phyloP scores from a whole-genome alignment of 176 grass and related monocot genomes.

The Puya raimondii region DNA sequence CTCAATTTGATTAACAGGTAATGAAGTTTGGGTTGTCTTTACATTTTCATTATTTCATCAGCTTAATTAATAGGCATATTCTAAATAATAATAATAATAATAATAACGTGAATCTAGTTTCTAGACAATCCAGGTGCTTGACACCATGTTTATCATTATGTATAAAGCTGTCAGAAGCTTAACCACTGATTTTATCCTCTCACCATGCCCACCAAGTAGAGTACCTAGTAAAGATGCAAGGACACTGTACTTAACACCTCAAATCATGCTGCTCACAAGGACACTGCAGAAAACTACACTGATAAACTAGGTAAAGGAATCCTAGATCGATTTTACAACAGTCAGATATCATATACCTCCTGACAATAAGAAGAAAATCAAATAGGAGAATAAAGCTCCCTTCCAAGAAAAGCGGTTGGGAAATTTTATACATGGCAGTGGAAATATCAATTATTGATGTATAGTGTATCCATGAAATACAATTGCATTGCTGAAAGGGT shows the following conservation, averaged over 20 bases:
- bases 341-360: not conserved
- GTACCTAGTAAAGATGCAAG: no score
- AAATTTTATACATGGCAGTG: conserved; percentile 5
- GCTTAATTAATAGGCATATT: not conserved
- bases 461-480: not conserved
- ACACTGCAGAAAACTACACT: not conserved
- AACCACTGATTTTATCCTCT: no score
- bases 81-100: no score
- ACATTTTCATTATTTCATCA: not conserved
- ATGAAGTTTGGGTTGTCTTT: not conserved
- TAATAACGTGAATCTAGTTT: no score
- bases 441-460: not conserved
- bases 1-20: not conserved
- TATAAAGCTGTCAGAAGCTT: no score
- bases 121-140: no score
- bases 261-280: not conserved
- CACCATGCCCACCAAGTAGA: no score
- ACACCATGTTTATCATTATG: no score
- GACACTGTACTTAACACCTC: no score
- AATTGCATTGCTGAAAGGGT: not conserved
- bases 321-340: not conserved
- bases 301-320: not conserved
- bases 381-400: conserved; percentile 1
- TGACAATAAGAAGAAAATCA: not conserved
- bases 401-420: not conserved